Evolutionary conservation across 2,329 filamentous ascomycete genomes (phyloP).

Genomic region (Tolypocladium amazonense): DNA sequence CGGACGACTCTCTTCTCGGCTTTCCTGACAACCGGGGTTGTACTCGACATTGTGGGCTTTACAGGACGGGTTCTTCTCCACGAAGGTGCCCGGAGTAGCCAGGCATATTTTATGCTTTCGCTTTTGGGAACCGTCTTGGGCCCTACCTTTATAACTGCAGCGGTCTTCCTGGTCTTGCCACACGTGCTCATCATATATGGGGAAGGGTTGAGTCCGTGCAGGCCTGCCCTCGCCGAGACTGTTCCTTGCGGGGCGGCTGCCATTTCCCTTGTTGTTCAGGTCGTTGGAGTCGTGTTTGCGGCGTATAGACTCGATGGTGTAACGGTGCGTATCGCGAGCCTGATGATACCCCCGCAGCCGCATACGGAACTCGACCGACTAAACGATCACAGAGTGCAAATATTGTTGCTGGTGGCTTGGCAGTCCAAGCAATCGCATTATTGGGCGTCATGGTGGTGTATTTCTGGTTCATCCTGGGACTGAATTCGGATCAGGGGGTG

Average conservation of each 20-base stretch:
- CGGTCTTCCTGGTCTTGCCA: slow-evolving; percentile 33
- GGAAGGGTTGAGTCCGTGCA: slow-evolving; percentile 24
- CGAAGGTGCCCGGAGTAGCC: slow-evolving; percentile 15
- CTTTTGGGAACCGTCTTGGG: slow-evolving; percentile 36
- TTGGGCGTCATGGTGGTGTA: slow-evolving; percentile 26
- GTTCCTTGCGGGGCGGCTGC: slow-evolving; percentile 22
- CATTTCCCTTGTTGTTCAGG: slow-evolving; percentile 24
- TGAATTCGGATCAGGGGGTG: slow-evolving; percentile 24
- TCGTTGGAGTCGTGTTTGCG: slow-evolving; percentile 29
- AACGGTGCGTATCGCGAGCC: slow-evolving; percentile 20
- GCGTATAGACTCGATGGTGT: slow-evolving; percentile 20
- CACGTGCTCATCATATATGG: slow-evolving; percentile 37
- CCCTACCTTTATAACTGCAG: slow-evolving; percentile 32
- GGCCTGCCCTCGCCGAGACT: slow-evolving; percentile 21
- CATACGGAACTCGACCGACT: slow-evolving; percentile 10
- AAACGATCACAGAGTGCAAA: slow-evolving; percentile 23
- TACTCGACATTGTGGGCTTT: slow-evolving; percentile 35
- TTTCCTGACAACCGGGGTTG: slow-evolving; percentile 27
- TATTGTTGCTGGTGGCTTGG: slow-evolving; percentile 33
- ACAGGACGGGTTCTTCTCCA: slow-evolving; percentile 32
- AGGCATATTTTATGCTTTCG: slow-evolving; percentile 30
- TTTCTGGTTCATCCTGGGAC: slow-evolving; percentile 27
- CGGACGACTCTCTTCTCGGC: slow-evolving; percentile 29
- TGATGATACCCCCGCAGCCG: too few species aligned
- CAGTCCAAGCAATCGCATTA: slow-evolving; percentile 30